These are phyloP conservation scores for Lotus japonicus DNA, from an alignment of 306 rosid species.

Conservation along the genomic window DNA sequence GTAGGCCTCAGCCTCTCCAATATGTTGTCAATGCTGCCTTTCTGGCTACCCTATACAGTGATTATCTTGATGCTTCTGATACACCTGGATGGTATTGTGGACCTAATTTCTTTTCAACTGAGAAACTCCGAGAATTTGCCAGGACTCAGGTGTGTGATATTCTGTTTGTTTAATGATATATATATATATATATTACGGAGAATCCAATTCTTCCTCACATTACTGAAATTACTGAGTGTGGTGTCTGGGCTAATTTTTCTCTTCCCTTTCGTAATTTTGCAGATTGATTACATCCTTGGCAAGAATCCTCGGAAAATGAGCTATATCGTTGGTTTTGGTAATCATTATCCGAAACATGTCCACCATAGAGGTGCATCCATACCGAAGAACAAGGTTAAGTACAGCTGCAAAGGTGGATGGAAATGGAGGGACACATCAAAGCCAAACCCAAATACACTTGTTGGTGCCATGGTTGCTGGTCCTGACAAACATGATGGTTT, in stretches of 20 bases:
- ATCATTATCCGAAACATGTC: conserved; percentile 80
- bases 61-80: conserved; percentile 95
- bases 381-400: conserved; percentile 81
- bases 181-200: not conserved
- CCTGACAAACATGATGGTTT: conserved; percentile 94
- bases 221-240: not conserved
- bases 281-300: conserved; percentile 94
- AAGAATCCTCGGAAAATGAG: conserved; percentile 89
- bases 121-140: conserved; percentile 78
- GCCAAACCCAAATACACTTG: conserved; percentile 77
- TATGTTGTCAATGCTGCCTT: conserved; percentile 94
- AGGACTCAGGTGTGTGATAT: conserved; percentile 59
- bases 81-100: conserved; percentile 99
- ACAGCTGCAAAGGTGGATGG: conserved; percentile 96
- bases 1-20: conserved; percentile 97
- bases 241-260: not conserved
- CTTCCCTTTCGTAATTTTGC: conserved; percentile 25
- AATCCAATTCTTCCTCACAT: not conserved
- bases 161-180: not conserved
- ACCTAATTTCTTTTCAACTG: conserved; percentile 85
- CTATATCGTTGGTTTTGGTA: conserved; percentile 78
- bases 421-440: conserved; percentile 80
- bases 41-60: conserved; percentile 84
- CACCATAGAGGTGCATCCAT: conserved; percentile 97
- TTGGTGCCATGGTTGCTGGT: conserved; percentile 98